phyloP scores from a whole-genome alignment of 2,329 filamentous ascomycete genomes.

The Exophiala aquamarina region DNA sequence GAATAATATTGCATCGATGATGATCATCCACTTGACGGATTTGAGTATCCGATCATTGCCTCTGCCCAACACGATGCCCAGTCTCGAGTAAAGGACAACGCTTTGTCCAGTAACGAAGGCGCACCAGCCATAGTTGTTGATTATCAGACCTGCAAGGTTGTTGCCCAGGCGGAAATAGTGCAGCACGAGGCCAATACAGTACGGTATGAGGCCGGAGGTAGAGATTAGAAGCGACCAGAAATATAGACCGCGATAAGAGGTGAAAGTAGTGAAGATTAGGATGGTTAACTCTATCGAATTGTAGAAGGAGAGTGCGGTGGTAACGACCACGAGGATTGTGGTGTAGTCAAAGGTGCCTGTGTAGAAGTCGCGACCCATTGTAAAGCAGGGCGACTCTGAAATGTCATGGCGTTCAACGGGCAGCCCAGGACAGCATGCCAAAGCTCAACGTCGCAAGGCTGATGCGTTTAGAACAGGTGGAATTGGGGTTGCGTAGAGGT shows the following conservation, averaged over 20 bases:
- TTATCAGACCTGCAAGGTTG: slow-evolving; percentile 30
- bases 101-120: slow-evolving; percentile 63
- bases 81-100: slow-evolving; percentile 61
- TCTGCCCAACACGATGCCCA: slow-evolving; percentile 55
- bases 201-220: slow-evolving; percentile 46
- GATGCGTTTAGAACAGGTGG: no score
- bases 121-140: slow-evolving; percentile 58
- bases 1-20: slow-evolving; percentile 53
- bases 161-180: slow-evolving; percentile 10
- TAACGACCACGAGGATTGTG: no score
- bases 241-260: slow-evolving; percentile 47
- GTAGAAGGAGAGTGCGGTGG: slow-evolving; percentile 30
- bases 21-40: slow-evolving; percentile 58
- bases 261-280: slow-evolving; percentile 49
- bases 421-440: no score
- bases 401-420: no score
- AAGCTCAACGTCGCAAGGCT: no score
- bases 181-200: slow-evolving; percentile 27
- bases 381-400: no score
- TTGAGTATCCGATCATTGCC: slow-evolving; percentile 51
- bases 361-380: no score
- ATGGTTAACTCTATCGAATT: slow-evolving; percentile 46
- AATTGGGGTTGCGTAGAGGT: no score
- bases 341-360: no score
- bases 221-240: slow-evolving; percentile 51